Conservation (phyloP, 2,329 filamentous ascomycete species). For the Emmonsiellopsis sp. region DNA sequence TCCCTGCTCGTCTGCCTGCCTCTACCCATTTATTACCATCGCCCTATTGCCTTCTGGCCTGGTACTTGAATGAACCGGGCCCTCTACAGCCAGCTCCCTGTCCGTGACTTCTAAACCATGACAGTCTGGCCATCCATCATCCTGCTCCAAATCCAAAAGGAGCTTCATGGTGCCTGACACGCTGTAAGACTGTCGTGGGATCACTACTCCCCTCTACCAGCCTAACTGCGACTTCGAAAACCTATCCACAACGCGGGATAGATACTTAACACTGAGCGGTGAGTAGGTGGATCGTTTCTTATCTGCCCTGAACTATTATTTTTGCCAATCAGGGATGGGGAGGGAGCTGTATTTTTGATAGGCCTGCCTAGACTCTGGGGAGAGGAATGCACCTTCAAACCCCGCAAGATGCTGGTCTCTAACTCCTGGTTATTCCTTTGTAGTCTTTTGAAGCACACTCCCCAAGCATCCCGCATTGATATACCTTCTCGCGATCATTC, state of each 20-base stretch:
- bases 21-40: too few relatives aligned
- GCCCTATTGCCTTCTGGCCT: too few relatives aligned
- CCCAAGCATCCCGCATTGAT: too few relatives aligned
- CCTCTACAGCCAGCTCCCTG: neutral
- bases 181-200: neutral
- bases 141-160: conserved; percentile 18
- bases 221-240: neutral
- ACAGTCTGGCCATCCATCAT: conserved; percentile 8
- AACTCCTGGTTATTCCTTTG: too few relatives aligned
- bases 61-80: neutral
- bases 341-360: neutral
- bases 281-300: neutral
- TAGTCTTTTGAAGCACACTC: too few relatives aligned
- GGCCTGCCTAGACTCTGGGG: too few relatives aligned
- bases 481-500: too few relatives aligned
- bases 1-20: too few relatives aligned
- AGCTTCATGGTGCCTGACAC: conserved; percentile 22
- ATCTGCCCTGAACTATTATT: neutral
- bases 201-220: neutral
- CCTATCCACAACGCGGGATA: neutral
- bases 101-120: neutral
- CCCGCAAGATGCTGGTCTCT: too few relatives aligned
- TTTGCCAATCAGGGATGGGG: neutral
- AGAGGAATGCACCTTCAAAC: too few relatives aligned
- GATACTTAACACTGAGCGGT: neutral